phyloP scores from a whole-genome alignment of 176 grass and related monocot species.

The Cocos nucifera region DNA sequence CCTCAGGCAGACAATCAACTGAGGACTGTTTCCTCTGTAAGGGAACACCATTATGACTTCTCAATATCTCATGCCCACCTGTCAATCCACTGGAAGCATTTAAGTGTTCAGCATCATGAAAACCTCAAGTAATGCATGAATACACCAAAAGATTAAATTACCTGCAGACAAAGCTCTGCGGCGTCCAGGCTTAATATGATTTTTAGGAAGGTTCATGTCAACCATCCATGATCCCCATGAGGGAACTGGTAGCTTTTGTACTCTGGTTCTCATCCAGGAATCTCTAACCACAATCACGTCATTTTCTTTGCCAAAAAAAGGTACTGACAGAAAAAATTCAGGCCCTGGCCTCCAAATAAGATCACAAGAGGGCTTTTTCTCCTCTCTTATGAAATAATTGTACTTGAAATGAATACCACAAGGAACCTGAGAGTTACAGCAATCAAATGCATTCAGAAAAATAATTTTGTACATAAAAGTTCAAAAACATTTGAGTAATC shows the following conservation, averaged over 20 bases:
- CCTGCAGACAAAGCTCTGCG: conserved; percentile 33
- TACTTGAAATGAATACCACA: conserved; percentile 89
- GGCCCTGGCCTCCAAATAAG: conserved; percentile 80
- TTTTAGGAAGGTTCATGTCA: conserved; percentile 31
- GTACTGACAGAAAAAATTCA: conserved; percentile 67
- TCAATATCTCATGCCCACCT: conserved; percentile 64
- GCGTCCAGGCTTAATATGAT: conserved; percentile 21
- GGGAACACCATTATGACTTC: conserved; percentile 47
- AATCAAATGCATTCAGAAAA: conserved; percentile 10
- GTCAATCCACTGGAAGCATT: conserved; percentile 85
- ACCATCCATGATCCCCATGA: conserved; percentile 82
- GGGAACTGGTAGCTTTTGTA: conserved; percentile 37
- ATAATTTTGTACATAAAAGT: background rate
- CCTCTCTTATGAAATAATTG: conserved; percentile 80
- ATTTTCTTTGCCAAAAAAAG: conserved; percentile 42
- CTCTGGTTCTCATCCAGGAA: conserved; percentile 61
- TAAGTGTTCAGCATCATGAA: conserved; percentile 74
- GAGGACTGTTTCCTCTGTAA: conserved; percentile 31
- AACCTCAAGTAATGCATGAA: conserved; percentile 6
- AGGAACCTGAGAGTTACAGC: conserved; percentile 57
- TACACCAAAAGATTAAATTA: conserved; percentile 27
- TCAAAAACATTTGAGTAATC: too few species aligned
- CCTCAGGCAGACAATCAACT: conserved; percentile 22
- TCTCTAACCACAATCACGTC: conserved; percentile 65
- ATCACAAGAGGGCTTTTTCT: conserved; percentile 35